Percentiles rank a stretch among this genome's conserved stretches.
These are phyloP conservation scores for Kazachstania psychrophila DNA, from an alignment of 805 yeast species.

Conservation along the genomic window DNA sequence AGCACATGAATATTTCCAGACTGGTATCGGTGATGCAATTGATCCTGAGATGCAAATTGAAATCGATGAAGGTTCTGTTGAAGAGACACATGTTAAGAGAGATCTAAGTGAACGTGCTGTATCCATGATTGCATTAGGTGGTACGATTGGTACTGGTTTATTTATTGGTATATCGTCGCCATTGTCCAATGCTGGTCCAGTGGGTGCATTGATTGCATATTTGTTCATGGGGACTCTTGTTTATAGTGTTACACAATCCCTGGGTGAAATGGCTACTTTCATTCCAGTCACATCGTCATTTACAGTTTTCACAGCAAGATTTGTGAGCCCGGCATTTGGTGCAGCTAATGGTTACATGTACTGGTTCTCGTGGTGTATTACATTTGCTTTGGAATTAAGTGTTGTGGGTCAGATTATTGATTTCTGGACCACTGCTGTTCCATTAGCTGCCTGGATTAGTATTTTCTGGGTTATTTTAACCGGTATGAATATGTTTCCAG, in stretches of 20 bases:
- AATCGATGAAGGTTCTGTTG: conserved; percentile 10
- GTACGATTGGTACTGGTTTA: conserved; percentile 72
- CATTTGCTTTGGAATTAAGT: conserved; percentile 65
- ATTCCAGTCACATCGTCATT: conserved; percentile 61
- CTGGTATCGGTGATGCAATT: not conserved
- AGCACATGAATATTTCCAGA: not conserved
- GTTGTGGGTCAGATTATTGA: conserved; percentile 57
- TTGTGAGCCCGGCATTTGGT: conserved; percentile 62
- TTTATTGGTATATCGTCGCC: conserved; percentile 58
- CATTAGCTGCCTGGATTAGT: conserved; percentile 62
- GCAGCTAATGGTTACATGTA: conserved; percentile 65
- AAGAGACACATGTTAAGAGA: conserved; percentile 43
- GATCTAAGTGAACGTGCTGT: conserved; percentile 58
- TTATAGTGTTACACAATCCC: conserved; percentile 55
- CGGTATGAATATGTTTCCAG: conserved; percentile 53
- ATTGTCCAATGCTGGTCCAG: conserved; percentile 56
- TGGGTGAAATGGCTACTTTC: conserved; percentile 77
- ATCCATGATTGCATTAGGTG: conserved; percentile 71
- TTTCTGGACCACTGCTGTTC: conserved; percentile 63
- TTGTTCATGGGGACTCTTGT: conserved; percentile 58
- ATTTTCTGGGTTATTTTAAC: conserved; percentile 54
- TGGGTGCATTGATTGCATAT: conserved; percentile 53
- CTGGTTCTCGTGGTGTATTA: conserved; percentile 72
- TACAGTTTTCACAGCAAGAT: conserved; percentile 59
- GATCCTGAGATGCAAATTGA: conserved; percentile 1